Evolutionary conservation across 139 green algal genomes (phyloP).

Genomic region (Eudorina sp.): DNA sequence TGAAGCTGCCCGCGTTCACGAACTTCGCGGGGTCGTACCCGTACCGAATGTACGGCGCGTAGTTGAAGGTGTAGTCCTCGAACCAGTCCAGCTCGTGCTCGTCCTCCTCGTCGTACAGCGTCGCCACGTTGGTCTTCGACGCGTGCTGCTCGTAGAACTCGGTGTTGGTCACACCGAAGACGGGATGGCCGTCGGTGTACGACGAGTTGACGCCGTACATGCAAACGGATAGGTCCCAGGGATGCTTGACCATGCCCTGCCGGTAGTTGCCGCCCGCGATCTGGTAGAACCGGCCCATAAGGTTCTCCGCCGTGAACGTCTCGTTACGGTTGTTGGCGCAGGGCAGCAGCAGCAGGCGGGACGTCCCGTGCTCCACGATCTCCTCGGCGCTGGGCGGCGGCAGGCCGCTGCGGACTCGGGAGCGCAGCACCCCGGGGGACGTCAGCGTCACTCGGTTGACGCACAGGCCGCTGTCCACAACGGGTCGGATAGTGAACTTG

Average conservation of each 20-base stretch:
- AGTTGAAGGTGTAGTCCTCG: conserved; percentile 28
- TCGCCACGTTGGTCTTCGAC: neutral
- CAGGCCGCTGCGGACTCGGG: conserved; percentile 16
- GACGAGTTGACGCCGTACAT: conserved; percentile 37
- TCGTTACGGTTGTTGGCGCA: neutral
- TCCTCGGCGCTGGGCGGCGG: neutral
- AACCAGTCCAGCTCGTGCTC: conserved; percentile 19
- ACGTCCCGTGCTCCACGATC: neutral
- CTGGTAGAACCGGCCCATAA: conserved; percentile 9
- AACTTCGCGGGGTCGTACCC: conserved; percentile 11
- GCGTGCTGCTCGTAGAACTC: neutral
- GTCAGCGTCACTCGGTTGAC: neutral
- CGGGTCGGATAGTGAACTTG: conserved; percentile 12
- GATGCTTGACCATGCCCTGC: neutral
- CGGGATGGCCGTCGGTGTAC: conserved; percentile 29
- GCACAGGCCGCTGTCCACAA: neutral
- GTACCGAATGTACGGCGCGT: conserved; percentile 33
- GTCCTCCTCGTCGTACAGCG: neutral
- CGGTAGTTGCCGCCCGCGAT: conserved; percentile 28
- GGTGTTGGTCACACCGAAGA: conserved; percentile 15
- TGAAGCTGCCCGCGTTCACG: neutral
- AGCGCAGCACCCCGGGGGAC: neutral
- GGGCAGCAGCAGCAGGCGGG: conserved; percentile 21
- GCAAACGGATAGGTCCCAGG: neutral
- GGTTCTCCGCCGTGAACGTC: conserved; percentile 3